Conservation (phyloP, 805 yeast species). For the Myxozyma neotropica region DNA sequence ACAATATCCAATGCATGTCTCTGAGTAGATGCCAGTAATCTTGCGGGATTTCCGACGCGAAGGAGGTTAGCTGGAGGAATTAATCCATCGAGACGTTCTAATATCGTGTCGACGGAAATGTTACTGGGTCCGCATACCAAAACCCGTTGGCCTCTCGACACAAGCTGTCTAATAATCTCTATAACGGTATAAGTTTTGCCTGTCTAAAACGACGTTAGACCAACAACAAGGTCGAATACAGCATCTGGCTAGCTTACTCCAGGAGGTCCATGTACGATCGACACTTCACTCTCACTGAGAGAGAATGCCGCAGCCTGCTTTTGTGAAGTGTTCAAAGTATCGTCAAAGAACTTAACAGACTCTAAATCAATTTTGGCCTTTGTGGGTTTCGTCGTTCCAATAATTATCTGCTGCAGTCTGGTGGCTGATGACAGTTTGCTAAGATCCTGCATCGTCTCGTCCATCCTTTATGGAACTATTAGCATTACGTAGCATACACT, state of each 20-base stretch:
- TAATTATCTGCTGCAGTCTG: constrained; percentile 49
- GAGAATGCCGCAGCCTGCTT: constrained; percentile 70
- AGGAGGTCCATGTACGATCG: constrained; percentile 77
- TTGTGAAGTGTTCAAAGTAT: constrained; percentile 67
- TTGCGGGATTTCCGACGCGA: constrained; percentile 92
- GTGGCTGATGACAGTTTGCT: constrained; percentile 49
- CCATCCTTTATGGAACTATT: constrained; percentile 49
- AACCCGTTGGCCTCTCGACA: constrained; percentile 57
- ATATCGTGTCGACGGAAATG: constrained; percentile 79
- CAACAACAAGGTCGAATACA: background rate
- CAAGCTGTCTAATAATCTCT: constrained; percentile 75
- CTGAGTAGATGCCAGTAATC: constrained; percentile 63
- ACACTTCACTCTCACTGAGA: constrained; percentile 50
- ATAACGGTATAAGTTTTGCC: constrained; percentile 84
- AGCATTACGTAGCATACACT: background rate
- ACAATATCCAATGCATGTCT: constrained; percentile 77
- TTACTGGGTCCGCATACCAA: constrained; percentile 94
- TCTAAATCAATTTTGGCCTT: background rate
- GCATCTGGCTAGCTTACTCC: constrained; percentile 45
- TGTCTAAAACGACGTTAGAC: constrained; percentile 43
- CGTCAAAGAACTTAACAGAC: constrained; percentile 47
- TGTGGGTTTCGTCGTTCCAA: constrained; percentile 49
- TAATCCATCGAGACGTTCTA: constrained; percentile 65
- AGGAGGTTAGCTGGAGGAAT: constrained; percentile 56
- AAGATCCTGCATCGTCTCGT: constrained; percentile 62